These are phyloP conservation scores for Pseudocercospora fijiensis DNA, from an alignment of 2,329 filamentous ascomycete genomes.

Conservation along the genomic window DNA sequence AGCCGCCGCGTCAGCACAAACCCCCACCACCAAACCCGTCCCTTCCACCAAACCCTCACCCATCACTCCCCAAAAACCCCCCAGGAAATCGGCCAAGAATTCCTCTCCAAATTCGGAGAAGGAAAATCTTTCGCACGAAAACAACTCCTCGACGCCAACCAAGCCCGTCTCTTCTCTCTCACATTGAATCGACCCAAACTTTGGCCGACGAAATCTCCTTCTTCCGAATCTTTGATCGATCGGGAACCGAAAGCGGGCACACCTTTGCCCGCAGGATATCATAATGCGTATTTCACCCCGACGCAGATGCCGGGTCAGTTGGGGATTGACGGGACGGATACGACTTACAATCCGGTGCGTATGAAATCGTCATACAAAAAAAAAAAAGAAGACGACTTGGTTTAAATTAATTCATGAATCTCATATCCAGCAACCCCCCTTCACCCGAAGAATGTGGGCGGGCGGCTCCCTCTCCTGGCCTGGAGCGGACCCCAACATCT, in stretches of 20 bases:
- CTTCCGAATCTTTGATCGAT: conserved; percentile 7
- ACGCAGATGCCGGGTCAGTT: conserved; percentile 10
- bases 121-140: conserved; percentile 14
- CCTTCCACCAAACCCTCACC: not conserved
- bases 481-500: conserved; percentile 6
- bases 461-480: conserved; percentile 18
- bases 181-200: conserved; percentile 18
- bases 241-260: conserved; percentile 15
- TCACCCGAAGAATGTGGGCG: conserved; percentile 23
- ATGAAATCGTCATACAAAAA: too few species aligned
- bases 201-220: too few species aligned
- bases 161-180: conserved; percentile 16
- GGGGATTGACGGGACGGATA: conserved; percentile 22
- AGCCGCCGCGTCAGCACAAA: not conserved
- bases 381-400: too few species aligned
- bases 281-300: conserved; percentile 22
- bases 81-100: conserved; percentile 13
- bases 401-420: not conserved
- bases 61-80: conserved; percentile 13
- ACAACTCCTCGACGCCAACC: conserved; percentile 22
- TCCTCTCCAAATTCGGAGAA: conserved; percentile 17
- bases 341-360: conserved; percentile 22
- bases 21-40: not conserved
- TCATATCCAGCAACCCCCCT: conserved; percentile 10
- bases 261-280: conserved; percentile 22